A percentile compares a stretch with the other conserved stretches of the same genome.
These are phyloP conservation scores for Monilinia fructicola DNA, from an alignment of 2,329 filamentous ascomycete genomes.

Conservation along the genomic window DNA sequence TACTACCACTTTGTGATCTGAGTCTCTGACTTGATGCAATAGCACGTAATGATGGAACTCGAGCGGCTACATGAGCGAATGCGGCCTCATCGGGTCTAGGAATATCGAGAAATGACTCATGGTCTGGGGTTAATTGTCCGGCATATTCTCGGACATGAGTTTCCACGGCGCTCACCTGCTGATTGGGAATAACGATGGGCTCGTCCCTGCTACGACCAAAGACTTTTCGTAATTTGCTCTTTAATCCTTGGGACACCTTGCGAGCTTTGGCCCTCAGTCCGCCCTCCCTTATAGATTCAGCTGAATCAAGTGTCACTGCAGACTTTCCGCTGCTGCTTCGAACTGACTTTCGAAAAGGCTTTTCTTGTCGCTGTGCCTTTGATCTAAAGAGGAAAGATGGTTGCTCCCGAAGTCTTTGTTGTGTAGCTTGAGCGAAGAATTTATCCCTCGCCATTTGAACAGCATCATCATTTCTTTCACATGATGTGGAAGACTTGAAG, in stretches of 20 bases:
- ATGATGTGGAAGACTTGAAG: constrained; percentile 27
- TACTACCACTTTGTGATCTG: constrained; percentile 54
- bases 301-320: constrained; percentile 34
- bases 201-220: constrained; percentile 49
- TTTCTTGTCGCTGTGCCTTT: constrained; percentile 38
- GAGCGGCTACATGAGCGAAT: constrained; percentile 51
- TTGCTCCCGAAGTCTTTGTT: constrained; percentile 44
- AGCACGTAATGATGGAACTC: constrained; percentile 52
- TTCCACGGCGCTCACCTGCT: constrained; percentile 51
- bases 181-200: constrained; percentile 46
- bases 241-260: constrained; percentile 62
- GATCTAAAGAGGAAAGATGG: constrained; percentile 49
- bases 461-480: constrained; percentile 41
- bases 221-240: constrained; percentile 58
- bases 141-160: constrained; percentile 37
- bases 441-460: constrained; percentile 43
- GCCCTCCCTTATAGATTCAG: constrained; percentile 36
- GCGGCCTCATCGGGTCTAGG: constrained; percentile 45
- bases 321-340: constrained; percentile 47
- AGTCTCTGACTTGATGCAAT: constrained; percentile 49
- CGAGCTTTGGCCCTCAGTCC: constrained; percentile 54
- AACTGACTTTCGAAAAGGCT: constrained; percentile 51
- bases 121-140: constrained; percentile 33
- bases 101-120: constrained; percentile 41
- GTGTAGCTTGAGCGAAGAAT: constrained; percentile 42